Conservation (phyloP, 768 basidiomycete species). For the Tricholoma furcatifolium region DNA sequence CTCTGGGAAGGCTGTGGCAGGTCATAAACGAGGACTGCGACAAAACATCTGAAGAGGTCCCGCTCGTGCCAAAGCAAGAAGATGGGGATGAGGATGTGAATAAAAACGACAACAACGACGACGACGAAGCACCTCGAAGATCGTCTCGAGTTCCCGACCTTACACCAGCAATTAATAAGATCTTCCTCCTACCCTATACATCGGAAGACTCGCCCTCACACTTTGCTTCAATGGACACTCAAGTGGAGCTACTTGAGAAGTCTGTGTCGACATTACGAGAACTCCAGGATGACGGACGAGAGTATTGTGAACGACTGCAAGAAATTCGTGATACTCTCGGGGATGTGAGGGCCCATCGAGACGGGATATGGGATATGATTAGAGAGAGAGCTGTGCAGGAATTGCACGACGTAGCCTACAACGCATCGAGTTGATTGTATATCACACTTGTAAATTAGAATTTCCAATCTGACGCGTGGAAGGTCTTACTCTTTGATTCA, state of each 20-base stretch:
- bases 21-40: slow-evolving; percentile 73
- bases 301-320: slow-evolving; percentile 81
- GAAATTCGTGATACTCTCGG: slow-evolving; percentile 84
- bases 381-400: slow-evolving; percentile 74
- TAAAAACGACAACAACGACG: slow-evolving; percentile 5
- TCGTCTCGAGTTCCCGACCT: slow-evolving; percentile 65
- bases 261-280: slow-evolving; percentile 72
- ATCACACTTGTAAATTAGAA: not conserved
- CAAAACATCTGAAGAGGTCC: slow-evolving; percentile 29
- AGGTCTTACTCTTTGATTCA: not conserved
- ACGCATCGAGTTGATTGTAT: slow-evolving; percentile 28
- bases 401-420: slow-evolving; percentile 62
- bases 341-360: slow-evolving; percentile 67
- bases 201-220: slow-evolving; percentile 55
- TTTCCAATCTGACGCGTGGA: slow-evolving; percentile 6
- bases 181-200: slow-evolving; percentile 56
- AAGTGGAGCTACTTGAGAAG: slow-evolving; percentile 71
- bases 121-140: slow-evolving; percentile 38
- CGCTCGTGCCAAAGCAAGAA: slow-evolving; percentile 65
- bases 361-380: slow-evolving; percentile 74
- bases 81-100: slow-evolving; percentile 60
- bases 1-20: slow-evolving; percentile 80
- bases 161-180: slow-evolving; percentile 61
- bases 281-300: slow-evolving; percentile 82
- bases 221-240: slow-evolving; percentile 63